These are phyloP conservation scores for Persicaria tinctoria DNA, from an alignment of 148 eudicot species.

Conservation along the genomic window DNA sequence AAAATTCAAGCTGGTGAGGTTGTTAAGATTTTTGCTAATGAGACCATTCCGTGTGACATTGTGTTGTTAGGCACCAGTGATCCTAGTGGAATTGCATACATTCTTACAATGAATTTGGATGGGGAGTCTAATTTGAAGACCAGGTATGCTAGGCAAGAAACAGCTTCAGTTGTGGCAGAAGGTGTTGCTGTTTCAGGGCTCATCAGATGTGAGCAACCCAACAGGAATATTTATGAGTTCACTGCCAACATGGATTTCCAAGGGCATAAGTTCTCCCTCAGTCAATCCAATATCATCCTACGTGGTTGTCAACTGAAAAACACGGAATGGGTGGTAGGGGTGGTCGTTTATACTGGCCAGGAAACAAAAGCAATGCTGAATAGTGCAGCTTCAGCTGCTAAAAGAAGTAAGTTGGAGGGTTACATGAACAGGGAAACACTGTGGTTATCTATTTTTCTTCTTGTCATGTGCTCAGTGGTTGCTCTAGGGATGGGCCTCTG, in stretches of 20 bases:
- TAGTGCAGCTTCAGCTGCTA: conserved; percentile 81
- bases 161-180: conserved; percentile 49
- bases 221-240: conserved; percentile 90
- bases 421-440: conserved; percentile 91
- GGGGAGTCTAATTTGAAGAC: conserved; percentile 97
- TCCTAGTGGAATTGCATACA: conserved; percentile 86
- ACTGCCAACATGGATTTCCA: conserved; percentile 80
- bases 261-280: conserved; percentile 64
- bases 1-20: conserved; percentile 78
- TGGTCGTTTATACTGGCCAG: conserved; percentile 94
- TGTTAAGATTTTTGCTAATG: conserved; percentile 67
- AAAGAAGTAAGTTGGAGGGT: conserved; percentile 82
- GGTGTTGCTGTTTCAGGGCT: conserved; percentile 54
- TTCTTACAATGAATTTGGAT: conserved; percentile 95
- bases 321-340: conserved; percentile 88
- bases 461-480: conserved; percentile 79
- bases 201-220: conserved; percentile 89
- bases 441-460: conserved; percentile 83
- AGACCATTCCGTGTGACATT: conserved; percentile 84
- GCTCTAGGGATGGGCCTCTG: conserved; percentile 85
- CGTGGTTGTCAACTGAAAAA: conserved; percentile 98
- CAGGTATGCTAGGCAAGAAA: conserved; percentile 93
- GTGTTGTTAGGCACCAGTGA: conserved; percentile 81
- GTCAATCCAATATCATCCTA: conserved; percentile 86
- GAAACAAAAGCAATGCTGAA: conserved; percentile 98